These are phyloP conservation scores for Dendryphion nanum DNA, from an alignment of 2,329 filamentous ascomycete genomes.

Conservation along the genomic window DNA sequence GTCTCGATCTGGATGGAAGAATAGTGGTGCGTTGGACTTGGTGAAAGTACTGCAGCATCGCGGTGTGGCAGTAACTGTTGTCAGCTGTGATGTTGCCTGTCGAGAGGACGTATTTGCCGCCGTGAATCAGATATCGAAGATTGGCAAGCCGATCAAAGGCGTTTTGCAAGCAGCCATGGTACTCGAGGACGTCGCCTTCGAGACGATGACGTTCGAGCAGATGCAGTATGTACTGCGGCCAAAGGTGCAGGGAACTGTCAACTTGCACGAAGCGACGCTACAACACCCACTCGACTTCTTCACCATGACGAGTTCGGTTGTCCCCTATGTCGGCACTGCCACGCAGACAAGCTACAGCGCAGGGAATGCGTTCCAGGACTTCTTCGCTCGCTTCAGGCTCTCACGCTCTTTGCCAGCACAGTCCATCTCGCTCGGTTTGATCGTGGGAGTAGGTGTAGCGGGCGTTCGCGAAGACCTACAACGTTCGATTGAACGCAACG, in stretches of 20 bases:
- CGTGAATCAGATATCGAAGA: neutral
- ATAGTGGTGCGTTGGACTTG: conserved; percentile 1
- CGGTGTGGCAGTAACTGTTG: conserved; percentile 9
- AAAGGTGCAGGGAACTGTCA: conserved; percentile 23
- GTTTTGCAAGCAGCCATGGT: conserved; percentile 1
- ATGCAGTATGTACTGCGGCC: conserved; percentile 10
- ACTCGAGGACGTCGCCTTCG: neutral
- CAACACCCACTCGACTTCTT: conserved; percentile 22
- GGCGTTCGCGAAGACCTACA: conserved; percentile 6
- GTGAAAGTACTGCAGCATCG: conserved; percentile 5
- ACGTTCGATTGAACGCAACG: conserved; percentile 4
- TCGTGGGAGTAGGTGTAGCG: conserved; percentile 9
- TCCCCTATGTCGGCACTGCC: conserved; percentile 19
- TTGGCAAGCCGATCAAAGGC: neutral
- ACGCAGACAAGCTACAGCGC: conserved; percentile 49
- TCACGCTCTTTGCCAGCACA: conserved; percentile 31
- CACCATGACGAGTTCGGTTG: conserved; percentile 26
- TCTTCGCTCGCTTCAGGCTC: conserved; percentile 17
- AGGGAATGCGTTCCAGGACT: conserved; percentile 40
- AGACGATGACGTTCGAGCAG: conserved; percentile 11
- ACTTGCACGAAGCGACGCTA: conserved; percentile 16
- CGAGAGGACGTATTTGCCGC: conserved; percentile 3
- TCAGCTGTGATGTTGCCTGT: conserved; percentile 7
- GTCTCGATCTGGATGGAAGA: conserved; percentile 10
- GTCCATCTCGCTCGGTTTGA: conserved; percentile 21